Conservation (phyloP, 164 flowering plant species). For the Cinnamomum micranthum region DNA sequence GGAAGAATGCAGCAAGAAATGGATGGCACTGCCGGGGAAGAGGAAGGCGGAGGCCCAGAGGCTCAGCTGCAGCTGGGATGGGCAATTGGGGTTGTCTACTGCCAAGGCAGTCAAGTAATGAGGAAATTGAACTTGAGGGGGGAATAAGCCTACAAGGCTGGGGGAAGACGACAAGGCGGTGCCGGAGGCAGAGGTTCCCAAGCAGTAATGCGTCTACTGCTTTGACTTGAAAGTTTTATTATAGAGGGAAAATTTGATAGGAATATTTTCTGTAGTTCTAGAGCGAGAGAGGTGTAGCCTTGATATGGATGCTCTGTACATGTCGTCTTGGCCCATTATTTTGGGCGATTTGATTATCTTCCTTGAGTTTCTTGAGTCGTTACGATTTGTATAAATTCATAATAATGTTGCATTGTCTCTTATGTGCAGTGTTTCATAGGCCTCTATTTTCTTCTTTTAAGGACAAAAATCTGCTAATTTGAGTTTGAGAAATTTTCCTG, state of each 20-base stretch:
- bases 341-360: slow-evolving; percentile 15
- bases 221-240: slow-evolving; percentile 10
- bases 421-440: neutral
- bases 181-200: slow-evolving; percentile 75
- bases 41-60: slow-evolving; percentile 50
- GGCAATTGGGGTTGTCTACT: slow-evolving; percentile 14
- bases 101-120: slow-evolving; percentile 39
- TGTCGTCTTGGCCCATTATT: slow-evolving; percentile 20
- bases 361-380: slow-evolving; percentile 5
- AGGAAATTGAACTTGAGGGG: slow-evolving; percentile 53
- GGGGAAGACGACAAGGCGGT: slow-evolving; percentile 92
- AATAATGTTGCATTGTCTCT: slow-evolving; percentile 18
- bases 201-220: slow-evolving; percentile 44
- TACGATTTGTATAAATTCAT: slow-evolving; percentile 22
- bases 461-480: no score
- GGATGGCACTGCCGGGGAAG: slow-evolving; percentile 32
- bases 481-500: no score
- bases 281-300: slow-evolving; percentile 13
- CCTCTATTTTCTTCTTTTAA: no score
- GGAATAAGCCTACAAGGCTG: slow-evolving; percentile 68
- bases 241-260: slow-evolving; percentile 7
- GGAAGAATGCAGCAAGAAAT: slow-evolving; percentile 55
- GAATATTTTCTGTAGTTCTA: slow-evolving; percentile 10
- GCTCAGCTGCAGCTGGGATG: slow-evolving; percentile 9
- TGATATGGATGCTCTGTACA: slow-evolving; percentile 21